These are phyloP conservation scores for Athelia psychrophila DNA, from an alignment of 1,284 basidiomycete species.

Conservation along the genomic window DNA sequence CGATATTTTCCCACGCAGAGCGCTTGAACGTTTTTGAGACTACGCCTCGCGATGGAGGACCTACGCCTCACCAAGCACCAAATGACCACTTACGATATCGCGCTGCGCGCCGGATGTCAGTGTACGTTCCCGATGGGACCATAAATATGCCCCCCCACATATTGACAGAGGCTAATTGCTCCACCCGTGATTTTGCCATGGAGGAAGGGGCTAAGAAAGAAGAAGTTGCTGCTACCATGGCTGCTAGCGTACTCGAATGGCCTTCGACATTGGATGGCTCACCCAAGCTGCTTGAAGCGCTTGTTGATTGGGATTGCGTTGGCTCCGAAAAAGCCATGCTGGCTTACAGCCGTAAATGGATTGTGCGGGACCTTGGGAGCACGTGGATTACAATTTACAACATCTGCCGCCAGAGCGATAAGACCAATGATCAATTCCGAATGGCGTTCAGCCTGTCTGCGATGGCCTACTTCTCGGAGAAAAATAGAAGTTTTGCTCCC, in stretches of 20 bases:
- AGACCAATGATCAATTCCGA: slow-evolving; percentile 15
- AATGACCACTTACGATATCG: slow-evolving; percentile 10
- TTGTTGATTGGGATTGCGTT: not conserved
- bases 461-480: slow-evolving; percentile 25
- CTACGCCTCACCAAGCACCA: not conserved
- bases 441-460: slow-evolving; percentile 30
- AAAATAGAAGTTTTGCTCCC: slow-evolving; percentile 18
- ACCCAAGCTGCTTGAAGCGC: not conserved
- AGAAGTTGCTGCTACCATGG: not conserved
- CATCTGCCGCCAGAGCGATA: slow-evolving; percentile 15
- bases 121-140: not conserved
- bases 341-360: not conserved
- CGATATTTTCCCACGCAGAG: slow-evolving; percentile 18
- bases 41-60: not conserved
- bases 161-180: not conserved
- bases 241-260: not conserved
- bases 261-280: not conserved
- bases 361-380: slow-evolving; percentile 7
- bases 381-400: slow-evolving; percentile 30
- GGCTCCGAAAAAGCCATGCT: not conserved
- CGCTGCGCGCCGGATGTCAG: slow-evolving; percentile 1
- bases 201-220: not conserved
- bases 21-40: slow-evolving; percentile 13
- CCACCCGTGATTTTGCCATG: not conserved
- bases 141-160: slow-evolving; percentile 8